Percentiles rank a stretch among this genome's conserved stretches.
Evolutionary conservation across 139 green algal species (phyloP).

Genomic region (Ostreobium quekettii): DNA sequence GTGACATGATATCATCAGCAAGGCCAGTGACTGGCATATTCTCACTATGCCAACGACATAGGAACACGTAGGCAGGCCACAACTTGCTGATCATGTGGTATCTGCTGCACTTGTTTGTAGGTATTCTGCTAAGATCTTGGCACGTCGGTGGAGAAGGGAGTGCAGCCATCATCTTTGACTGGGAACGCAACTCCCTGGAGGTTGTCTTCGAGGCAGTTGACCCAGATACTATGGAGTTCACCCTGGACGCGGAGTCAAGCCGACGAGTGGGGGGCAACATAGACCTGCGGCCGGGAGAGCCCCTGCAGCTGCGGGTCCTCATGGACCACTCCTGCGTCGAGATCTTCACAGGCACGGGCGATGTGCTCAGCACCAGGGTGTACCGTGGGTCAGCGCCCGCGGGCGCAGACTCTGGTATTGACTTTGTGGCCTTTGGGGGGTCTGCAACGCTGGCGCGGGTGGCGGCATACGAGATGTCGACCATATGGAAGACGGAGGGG

Average conservation of each 20-base stretch:
- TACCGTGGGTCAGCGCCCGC: constrained; percentile 19
- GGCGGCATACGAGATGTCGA: constrained; percentile 42
- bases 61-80: no score
- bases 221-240: constrained; percentile 47
- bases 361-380: constrained; percentile 23
- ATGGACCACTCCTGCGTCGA: constrained; percentile 69
- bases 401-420: constrained; percentile 44
- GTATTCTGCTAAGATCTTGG: constrained; percentile 57
- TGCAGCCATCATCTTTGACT: constrained; percentile 68
- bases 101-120: no score
- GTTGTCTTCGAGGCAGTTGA: constrained; percentile 55
- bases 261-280: constrained; percentile 51
- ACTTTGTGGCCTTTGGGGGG: constrained; percentile 55
- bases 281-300: constrained; percentile 25
- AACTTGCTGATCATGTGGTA: no score
- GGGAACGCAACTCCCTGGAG: constrained; percentile 37
- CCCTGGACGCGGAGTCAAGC: constrained; percentile 33
- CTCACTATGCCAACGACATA: no score
- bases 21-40: no score
- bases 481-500: constrained; percentile 36
- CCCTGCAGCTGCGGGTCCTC: constrained; percentile 57
- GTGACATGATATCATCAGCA: no score
- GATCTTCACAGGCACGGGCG: constrained; percentile 29
- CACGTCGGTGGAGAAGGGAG: constrained; percentile 49
- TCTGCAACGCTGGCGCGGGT: constrained; percentile 27